Percentiles rank a stretch among this genome's conserved stretches.
Conservation (phyloP, 495 filamentous ascomycete genomes). For the Parathielavia appendiculata region DNA sequence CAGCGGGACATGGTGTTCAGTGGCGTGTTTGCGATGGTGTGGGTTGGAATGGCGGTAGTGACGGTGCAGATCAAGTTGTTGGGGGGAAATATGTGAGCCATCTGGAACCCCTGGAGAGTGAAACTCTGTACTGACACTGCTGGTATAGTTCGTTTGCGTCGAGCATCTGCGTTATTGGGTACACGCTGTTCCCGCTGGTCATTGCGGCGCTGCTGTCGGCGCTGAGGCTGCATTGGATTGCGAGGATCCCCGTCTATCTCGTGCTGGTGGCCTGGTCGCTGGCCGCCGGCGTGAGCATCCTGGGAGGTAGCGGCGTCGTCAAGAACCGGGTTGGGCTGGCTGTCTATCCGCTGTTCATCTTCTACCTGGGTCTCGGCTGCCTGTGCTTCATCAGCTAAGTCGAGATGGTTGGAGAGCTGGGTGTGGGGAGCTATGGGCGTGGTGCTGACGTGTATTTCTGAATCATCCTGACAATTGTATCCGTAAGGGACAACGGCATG, state of each 20-base stretch:
- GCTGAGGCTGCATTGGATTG: constrained; percentile 65
- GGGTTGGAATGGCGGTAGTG: constrained; percentile 94
- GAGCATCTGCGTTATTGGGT: constrained; percentile 94
- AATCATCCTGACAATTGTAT: constrained; percentile 4
- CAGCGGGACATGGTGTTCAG: constrained; percentile 89
- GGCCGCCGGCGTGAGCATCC: constrained; percentile 90
- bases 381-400: constrained; percentile 89
- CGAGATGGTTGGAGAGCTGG: not conserved
- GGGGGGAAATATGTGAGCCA: constrained; percentile 90
- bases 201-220: constrained; percentile 88
- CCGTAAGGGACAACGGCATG: no score
- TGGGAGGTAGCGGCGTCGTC: constrained; percentile 90
- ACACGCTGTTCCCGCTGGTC: constrained; percentile 97
- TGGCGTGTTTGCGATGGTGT: constrained; percentile 92
- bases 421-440: not conserved
- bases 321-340: constrained; percentile 92
- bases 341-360: constrained; percentile 93
- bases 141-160: constrained; percentile 87
- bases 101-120: not conserved
- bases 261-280: constrained; percentile 86
- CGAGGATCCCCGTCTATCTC: constrained; percentile 82
- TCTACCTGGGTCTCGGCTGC: constrained; percentile 88
- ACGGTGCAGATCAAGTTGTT: constrained; percentile 98
- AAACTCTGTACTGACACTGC: not conserved
- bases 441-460: constrained; percentile 18